Percentiles rank a stretch among this genome's conserved stretches.
Conservation (phyloP, 2,329 filamentous ascomycete genomes). For the Simplicillium sp. region DNA sequence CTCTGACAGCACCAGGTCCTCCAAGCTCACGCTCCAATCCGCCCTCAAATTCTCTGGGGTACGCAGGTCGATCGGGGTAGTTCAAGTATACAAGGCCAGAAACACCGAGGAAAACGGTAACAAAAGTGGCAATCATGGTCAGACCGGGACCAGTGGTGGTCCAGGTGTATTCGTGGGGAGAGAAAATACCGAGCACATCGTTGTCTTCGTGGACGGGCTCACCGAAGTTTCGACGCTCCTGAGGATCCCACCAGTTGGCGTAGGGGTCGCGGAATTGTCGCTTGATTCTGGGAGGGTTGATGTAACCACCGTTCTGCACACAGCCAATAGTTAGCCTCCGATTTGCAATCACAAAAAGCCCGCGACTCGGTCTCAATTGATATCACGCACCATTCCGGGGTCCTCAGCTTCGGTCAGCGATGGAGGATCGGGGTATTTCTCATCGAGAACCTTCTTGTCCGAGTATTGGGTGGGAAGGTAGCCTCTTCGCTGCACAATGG, state of each 20-base stretch:
- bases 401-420: conserved; percentile 50
- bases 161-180: conserved; percentile 83
- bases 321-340: not conserved
- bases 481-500: conserved; percentile 45
- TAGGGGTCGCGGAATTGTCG: conserved; percentile 89
- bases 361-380: conserved; percentile 3
- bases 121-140: conserved; percentile 58
- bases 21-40: conserved; percentile 69
- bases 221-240: conserved; percentile 93
- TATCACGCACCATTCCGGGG: conserved; percentile 50
- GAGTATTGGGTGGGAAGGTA: conserved; percentile 43
- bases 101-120: conserved; percentile 52
- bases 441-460: conserved; percentile 35
- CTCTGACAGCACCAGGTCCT: conserved; percentile 55
- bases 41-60: conserved; percentile 61
- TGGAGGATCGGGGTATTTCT: conserved; percentile 41
- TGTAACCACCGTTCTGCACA: conserved; percentile 70
- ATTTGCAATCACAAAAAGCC: conserved; percentile 14
- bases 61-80: conserved; percentile 65
- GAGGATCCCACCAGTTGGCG: conserved; percentile 92
- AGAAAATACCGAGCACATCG: conserved; percentile 84
- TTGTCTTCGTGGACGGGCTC: conserved; percentile 96
- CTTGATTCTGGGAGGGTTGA: conserved; percentile 72
- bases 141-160: conserved; percentile 59
- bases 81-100: conserved; percentile 57